Percentiles rank a stretch among this genome's conserved stretches.
phyloP scores from a whole-genome alignment of 345 rosid genomes.

The Citrus reticulata region DNA sequence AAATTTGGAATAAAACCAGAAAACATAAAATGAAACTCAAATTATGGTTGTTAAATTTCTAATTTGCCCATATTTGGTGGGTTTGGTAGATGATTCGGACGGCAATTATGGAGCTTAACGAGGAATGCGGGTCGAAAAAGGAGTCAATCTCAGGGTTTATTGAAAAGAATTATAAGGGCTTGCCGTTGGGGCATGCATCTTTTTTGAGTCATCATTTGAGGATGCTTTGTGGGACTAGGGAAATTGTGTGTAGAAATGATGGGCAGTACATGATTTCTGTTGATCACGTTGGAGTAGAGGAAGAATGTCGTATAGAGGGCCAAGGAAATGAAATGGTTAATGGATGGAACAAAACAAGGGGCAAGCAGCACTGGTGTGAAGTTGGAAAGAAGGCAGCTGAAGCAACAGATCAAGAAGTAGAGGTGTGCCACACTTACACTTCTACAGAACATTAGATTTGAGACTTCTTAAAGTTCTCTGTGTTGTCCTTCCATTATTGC shows the following conservation, averaged over 20 bases:
- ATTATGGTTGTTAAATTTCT: background rate
- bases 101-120: conserved; percentile 25
- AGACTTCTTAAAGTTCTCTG: background rate
- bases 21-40: background rate
- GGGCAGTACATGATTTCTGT: conserved; percentile 4
- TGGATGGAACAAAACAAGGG: background rate
- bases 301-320: background rate
- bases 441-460: background rate
- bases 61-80: background rate
- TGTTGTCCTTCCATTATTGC: background rate
- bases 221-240: conserved; percentile 19
- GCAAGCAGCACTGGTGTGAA: background rate
- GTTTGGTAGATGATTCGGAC: conserved; percentile 26
- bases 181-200: conserved; percentile 30
- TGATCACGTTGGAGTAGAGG: background rate
- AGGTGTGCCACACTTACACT: conserved; percentile 9
- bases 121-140: conserved; percentile 21
- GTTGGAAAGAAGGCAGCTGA: background rate
- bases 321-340: background rate
- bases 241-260: background rate
- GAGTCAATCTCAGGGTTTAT: conserved; percentile 22
- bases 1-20: background rate
- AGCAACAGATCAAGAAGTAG: background rate
- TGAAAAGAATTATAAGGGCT: conserved; percentile 18
- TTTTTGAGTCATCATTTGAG: conserved; percentile 38